These are phyloP conservation scores for Mangifera indica DNA, from an alignment of 345 rosid species.

Conservation along the genomic window DNA sequence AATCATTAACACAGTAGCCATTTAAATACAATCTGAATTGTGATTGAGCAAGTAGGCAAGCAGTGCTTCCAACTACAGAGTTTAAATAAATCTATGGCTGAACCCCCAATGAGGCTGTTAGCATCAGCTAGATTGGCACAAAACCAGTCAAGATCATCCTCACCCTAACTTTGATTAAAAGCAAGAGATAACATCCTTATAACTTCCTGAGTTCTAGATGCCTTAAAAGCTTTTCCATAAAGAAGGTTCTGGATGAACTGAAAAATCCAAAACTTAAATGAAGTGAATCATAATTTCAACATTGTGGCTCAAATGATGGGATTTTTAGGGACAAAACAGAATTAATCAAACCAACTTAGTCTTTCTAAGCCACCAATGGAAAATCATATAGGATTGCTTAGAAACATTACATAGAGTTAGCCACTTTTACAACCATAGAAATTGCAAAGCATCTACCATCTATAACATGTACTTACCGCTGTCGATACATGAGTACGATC, in stretches of 20 bases:
- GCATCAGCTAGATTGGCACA: no score
- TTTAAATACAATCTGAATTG: not conserved
- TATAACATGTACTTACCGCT: constrained; percentile 42
- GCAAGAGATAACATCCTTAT: no score
- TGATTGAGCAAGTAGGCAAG: constrained; percentile 1
- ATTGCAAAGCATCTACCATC: not conserved
- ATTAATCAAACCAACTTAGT: not conserved
- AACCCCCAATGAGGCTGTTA: not conserved
- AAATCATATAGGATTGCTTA: constrained; percentile 6
- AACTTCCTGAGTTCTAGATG: no score
- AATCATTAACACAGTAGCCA: not conserved
- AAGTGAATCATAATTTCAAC: no score
- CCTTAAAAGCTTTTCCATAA: no score
- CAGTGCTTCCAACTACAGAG: not conserved
- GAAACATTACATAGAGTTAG: not conserved
- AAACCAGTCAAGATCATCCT: no score
- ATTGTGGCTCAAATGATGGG: not conserved
- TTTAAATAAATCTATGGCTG: not conserved
- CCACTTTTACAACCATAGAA: not conserved
- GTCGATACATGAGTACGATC: constrained; percentile 84
- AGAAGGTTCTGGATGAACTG: no score
- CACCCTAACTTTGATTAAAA: no score
- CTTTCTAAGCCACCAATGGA: constrained; percentile 3
- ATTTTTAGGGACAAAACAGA: not conserved
- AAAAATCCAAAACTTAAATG: no score